phyloP scores from a whole-genome alignment of 73 alveolate species.

The Blepharisma japonicum region DNA sequence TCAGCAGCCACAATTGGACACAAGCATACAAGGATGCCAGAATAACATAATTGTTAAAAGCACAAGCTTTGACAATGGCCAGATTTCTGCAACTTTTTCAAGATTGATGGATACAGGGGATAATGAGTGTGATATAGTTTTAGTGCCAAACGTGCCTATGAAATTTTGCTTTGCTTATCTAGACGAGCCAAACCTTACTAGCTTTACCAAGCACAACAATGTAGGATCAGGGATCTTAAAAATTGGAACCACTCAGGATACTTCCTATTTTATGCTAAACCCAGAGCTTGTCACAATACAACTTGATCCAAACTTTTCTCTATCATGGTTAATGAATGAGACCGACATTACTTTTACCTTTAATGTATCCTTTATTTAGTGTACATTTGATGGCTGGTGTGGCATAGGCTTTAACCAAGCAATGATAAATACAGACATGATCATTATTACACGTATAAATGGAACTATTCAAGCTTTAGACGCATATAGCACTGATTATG shows the following conservation, averaged over 20 bases:
- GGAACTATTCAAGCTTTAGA: background rate
- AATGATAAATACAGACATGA: conserved; percentile 11
- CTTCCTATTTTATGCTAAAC: background rate
- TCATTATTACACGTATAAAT: background rate
- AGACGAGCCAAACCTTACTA: background rate
- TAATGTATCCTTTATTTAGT: conserved; percentile 10
- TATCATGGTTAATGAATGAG: background rate
- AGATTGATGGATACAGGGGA: background rate
- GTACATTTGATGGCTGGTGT: conserved; percentile 7
- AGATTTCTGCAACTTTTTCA: background rate
- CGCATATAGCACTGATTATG: conserved; percentile 9
- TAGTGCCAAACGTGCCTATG: background rate
- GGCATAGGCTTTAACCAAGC: conserved; percentile 1
- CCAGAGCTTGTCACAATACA: background rate
- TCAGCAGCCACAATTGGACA: background rate
- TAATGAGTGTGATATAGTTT: background rate
- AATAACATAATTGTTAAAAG: background rate
- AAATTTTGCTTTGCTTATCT: background rate
- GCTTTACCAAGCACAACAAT: background rate
- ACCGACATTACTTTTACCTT: background rate
- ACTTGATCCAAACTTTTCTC: conserved; percentile 3
- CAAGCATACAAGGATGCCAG: background rate
- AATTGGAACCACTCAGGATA: background rate
- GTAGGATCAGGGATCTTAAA: background rate
- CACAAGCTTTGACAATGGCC: background rate